Evolutionary conservation across 169 alveolate genomes (phyloP).

Genomic region (Plasmodium gallinaceum): DNA sequence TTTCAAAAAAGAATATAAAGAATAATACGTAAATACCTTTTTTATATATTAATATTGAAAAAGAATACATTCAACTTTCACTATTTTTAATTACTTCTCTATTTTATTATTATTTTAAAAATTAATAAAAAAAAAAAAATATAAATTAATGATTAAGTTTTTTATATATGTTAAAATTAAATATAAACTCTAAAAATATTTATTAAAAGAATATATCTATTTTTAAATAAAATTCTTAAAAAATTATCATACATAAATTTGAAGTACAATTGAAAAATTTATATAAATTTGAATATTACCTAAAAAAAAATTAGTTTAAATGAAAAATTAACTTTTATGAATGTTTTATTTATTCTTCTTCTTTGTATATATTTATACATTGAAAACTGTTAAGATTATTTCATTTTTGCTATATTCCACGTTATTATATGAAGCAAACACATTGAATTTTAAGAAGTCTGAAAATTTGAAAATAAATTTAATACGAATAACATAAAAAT

Average conservation of each 20-base stretch:
- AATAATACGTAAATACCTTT: too few species aligned
- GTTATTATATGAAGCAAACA: slow-evolving; percentile 59
- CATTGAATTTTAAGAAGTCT: slow-evolving; percentile 44
- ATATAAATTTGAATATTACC: not conserved
- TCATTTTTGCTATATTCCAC: slow-evolving; percentile 50
- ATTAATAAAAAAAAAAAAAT: too few species aligned
- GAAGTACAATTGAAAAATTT: not conserved
- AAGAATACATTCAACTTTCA: too few species aligned
- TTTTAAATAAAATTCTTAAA: too few species aligned
- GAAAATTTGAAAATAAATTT: not conserved
- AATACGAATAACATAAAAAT: not conserved
- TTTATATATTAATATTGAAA: too few species aligned
- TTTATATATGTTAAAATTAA: too few species aligned
- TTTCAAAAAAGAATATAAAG: slow-evolving; percentile 6
- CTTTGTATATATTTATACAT: not conserved
- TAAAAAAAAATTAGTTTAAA: not conserved
- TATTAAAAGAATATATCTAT: too few species aligned
- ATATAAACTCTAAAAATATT: too few species aligned
- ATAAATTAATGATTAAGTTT: too few species aligned
- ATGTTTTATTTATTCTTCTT: not conserved
- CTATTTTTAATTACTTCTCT: not conserved
- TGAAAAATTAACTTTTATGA: too few species aligned
- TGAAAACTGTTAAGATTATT: slow-evolving; percentile 31
- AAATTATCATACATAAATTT: too few species aligned
- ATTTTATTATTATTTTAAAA: not conserved